Conservation (phyloP, 1,284 basidiomycete genomes). For the Sutorius eximius region DNA sequence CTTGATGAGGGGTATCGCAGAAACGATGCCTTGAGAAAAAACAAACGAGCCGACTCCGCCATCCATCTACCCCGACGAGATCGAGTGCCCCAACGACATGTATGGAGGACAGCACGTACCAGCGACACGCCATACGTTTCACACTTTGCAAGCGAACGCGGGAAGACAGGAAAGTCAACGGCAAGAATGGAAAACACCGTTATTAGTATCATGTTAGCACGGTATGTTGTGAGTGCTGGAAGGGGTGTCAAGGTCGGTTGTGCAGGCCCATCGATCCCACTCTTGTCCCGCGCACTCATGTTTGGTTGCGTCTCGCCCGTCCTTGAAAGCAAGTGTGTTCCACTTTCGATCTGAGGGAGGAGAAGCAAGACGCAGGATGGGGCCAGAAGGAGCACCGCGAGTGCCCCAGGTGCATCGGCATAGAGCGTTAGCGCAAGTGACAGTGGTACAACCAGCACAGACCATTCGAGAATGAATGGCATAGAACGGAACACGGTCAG, state of each 20-base stretch:
- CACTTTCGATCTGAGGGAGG: constrained; percentile 43
- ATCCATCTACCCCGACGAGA: constrained; percentile 75
- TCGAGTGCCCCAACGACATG: constrained; percentile 3
- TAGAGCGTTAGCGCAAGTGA: constrained; percentile 79
- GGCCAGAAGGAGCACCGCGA: constrained; percentile 53
- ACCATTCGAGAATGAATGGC: constrained; percentile 58
- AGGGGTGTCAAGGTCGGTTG: constrained; percentile 41
- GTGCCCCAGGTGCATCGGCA: constrained; percentile 54
- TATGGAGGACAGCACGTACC: constrained; percentile 46
- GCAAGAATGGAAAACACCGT: constrained; percentile 91
- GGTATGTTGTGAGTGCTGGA: constrained; percentile 83
- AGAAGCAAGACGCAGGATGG: constrained; percentile 46
- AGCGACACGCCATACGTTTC: constrained; percentile 93
- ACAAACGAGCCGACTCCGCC: constrained; percentile 96
- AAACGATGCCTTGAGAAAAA: constrained; percentile 91
- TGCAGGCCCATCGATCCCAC: constrained; percentile 2
- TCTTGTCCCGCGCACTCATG: constrained; percentile 18
- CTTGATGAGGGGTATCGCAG: constrained; percentile 74
- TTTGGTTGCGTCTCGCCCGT: constrained; percentile 21
- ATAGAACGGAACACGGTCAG: constrained; percentile 38
- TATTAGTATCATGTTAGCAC: constrained; percentile 95
- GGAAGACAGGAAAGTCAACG: constrained; percentile 94
- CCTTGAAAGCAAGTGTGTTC: constrained; percentile 52
- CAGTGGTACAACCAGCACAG: constrained; percentile 71
- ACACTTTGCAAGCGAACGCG: constrained; percentile 86